Evolutionary conservation across 2,329 filamentous ascomycete genomes (phyloP).

Genomic region (Phaeosphaeriaceae sp.): DNA sequence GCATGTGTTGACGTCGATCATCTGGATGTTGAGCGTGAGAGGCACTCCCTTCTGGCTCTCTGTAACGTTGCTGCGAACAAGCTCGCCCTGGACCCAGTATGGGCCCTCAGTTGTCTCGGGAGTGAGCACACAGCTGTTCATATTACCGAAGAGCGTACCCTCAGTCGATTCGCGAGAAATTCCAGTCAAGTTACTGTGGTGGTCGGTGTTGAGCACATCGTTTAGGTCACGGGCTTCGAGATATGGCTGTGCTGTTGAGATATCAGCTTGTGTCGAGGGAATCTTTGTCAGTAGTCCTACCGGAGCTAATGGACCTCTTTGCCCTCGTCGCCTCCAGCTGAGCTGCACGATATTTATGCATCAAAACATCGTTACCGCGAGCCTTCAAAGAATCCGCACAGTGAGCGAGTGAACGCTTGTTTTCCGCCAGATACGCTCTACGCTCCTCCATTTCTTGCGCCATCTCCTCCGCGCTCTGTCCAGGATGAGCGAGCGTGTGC

Average conservation of each 20-base stretch:
- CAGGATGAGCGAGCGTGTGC: constrained; percentile 47
- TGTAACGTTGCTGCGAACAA: constrained; percentile 57
- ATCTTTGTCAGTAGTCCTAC: constrained; percentile 9
- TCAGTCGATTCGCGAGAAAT: constrained; percentile 36
- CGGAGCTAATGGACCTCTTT: constrained; percentile 41
- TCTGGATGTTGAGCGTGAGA: constrained; percentile 60
- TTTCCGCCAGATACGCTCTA: constrained; percentile 41
- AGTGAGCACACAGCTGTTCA: constrained; percentile 44
- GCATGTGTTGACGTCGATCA: constrained; percentile 63
- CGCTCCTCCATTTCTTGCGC: constrained; percentile 46
- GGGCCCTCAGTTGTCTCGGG: constrained; percentile 42
- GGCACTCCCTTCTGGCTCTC: constrained; percentile 58
- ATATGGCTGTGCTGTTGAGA: constrained; percentile 28
- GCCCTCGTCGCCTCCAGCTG: constrained; percentile 50
- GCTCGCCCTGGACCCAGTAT: constrained; percentile 58
- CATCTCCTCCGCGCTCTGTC: constrained; percentile 42
- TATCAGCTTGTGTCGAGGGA: constrained; percentile 17
- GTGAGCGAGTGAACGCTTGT: constrained; percentile 50
- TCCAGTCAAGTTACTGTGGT: constrained; percentile 38
- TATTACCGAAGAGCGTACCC: constrained; percentile 37
- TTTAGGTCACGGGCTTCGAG: constrained; percentile 38
- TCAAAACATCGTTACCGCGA: constrained; percentile 50
- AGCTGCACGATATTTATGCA: constrained; percentile 51
- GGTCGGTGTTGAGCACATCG: constrained; percentile 35
- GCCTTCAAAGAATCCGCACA: constrained; percentile 51